These are phyloP conservation scores for Golubevia sp. DNA, from an alignment of 1,284 basidiomycete species.

Conservation along the genomic window DNA sequence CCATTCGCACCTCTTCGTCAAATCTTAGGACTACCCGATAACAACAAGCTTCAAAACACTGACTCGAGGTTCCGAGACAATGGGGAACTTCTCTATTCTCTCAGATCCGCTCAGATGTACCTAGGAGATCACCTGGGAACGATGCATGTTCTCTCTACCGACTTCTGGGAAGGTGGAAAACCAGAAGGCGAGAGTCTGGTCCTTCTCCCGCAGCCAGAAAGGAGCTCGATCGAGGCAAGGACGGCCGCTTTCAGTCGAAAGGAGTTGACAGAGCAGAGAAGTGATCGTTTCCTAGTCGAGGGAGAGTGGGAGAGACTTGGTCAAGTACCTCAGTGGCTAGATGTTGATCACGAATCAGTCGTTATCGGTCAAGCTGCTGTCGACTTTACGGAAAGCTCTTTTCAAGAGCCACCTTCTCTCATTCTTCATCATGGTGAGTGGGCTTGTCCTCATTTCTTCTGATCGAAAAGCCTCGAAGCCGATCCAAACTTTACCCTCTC, in stretches of 20 bases:
- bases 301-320: conserved; percentile 1
- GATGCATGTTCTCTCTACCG: conserved; percentile 1
- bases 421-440: no score
- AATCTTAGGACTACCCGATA: no score
- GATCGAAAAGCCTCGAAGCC: no score
- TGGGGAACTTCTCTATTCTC: neutral
- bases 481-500: no score
- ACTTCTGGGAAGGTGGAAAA: conserved; percentile 4
- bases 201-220: neutral
- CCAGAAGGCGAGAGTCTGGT: neutral
- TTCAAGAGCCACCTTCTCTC: neutral
- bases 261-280: neutral
- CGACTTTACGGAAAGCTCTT: neutral
- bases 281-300: conserved; percentile 2
- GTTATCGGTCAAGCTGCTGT: neutral
- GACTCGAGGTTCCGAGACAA: no score
- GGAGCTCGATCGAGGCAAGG: neutral
- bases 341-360: neutral
- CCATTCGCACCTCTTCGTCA: no score
- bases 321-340: conserved; percentile 9
- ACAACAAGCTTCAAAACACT: no score
- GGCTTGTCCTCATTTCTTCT: no score
- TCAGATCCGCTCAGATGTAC: neutral
- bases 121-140: conserved; percentile 3
- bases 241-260: neutral